Evolutionary conservation across 225 moss, liverwort and hornwort genomes (phyloP).

Genomic region (Asterella californica): DNA sequence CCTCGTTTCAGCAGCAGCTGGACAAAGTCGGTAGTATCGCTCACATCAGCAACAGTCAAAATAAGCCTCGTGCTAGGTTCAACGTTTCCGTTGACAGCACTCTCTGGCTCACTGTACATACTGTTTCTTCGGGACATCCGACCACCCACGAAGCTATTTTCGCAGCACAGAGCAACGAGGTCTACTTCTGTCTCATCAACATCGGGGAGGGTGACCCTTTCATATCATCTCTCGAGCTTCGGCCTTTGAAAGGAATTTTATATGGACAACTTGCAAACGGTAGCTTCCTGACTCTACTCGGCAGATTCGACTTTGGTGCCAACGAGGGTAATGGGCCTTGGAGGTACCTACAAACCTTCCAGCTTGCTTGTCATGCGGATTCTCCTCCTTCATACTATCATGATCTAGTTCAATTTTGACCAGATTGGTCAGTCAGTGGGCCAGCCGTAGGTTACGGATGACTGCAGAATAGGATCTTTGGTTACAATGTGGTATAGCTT

Average conservation of each 20-base stretch:
- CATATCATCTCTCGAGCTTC: neutral
- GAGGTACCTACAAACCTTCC: neutral
- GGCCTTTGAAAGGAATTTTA: neutral
- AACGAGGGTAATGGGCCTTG: neutral
- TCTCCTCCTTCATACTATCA: neutral
- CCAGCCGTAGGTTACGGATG: neutral
- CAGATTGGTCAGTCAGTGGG: neutral
- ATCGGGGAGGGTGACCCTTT: constrained; percentile 5
- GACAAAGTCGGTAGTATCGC: too few species aligned
- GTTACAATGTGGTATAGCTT: too few species aligned
- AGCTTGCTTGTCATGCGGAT: too few species aligned
- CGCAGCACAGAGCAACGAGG: neutral
- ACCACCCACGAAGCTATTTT: neutral
- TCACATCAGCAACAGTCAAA: too few species aligned
- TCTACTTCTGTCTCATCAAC: constrained; percentile 4
- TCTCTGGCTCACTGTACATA: neutral
- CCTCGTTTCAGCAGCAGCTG: neutral
- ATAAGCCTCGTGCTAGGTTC: neutral
- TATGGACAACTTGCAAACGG: neutral
- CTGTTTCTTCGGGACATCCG: neutral
- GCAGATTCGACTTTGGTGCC: neutral
- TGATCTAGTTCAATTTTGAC: neutral
- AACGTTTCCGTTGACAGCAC: neutral
- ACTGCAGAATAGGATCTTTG: too few species aligned
- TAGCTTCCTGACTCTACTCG: neutral